Evolutionary conservation across 225 moss, liverwort and hornwort genomes (phyloP).

Genomic region (Marchantia paleacea): DNA sequence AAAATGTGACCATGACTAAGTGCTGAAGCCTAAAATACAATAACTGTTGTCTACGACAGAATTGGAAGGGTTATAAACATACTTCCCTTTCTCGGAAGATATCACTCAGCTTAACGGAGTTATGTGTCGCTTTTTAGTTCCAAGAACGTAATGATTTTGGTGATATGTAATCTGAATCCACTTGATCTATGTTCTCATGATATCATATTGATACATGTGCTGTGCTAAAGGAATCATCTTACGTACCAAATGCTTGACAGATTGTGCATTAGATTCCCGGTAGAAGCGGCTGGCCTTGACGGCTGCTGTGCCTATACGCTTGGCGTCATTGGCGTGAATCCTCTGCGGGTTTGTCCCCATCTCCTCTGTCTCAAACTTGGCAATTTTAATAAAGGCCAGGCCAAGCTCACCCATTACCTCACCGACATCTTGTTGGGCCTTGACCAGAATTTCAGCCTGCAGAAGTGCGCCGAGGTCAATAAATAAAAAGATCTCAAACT

Average conservation of each 20-base stretch:
- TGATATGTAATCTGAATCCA: not conserved
- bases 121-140: too few relatives aligned
- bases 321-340: constrained; percentile 68
- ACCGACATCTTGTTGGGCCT: constrained; percentile 94
- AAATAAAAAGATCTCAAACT: not conserved
- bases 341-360: constrained; percentile 58
- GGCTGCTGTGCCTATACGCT: constrained; percentile 87
- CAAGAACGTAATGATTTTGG: too few relatives aligned
- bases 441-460: constrained; percentile 88
- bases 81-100: too few relatives aligned
- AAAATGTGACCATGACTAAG: not conserved
- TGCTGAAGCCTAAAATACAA: not conserved
- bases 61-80: not conserved
- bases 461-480: not conserved
- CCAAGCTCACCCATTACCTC: constrained; percentile 99
- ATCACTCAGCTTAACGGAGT: too few relatives aligned
- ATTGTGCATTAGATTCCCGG: constrained; percentile 86
- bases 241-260: constrained; percentile 86
- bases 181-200: not conserved
- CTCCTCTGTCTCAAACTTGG: constrained; percentile 89
- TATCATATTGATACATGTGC: not conserved
- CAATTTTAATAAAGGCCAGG: constrained; percentile 88
- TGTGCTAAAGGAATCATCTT: not conserved
- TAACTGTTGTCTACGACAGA: not conserved
- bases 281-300: constrained; percentile 95